Evolutionary conservation across 2,329 filamentous ascomycete genomes (phyloP).

Genomic region (Aspergillus neotritici): DNA sequence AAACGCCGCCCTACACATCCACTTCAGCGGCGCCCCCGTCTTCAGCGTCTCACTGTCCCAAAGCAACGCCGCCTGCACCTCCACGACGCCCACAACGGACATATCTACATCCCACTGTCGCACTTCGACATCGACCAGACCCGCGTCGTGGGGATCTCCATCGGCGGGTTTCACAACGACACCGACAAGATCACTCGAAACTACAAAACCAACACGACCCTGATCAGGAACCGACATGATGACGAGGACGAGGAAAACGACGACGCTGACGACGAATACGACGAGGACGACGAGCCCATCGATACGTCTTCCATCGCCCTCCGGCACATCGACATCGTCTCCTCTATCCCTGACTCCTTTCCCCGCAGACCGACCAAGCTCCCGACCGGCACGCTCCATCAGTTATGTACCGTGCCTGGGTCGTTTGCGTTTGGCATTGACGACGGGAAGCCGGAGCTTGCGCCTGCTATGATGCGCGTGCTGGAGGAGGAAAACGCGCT

Average conservation of each 20-base stretch:
- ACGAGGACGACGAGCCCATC: too few species aligned
- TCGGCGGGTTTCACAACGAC: conserved; percentile 57
- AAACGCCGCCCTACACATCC: conserved; percentile 62
- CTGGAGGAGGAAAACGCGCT: conserved; percentile 57
- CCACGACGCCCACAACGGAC: conserved; percentile 52
- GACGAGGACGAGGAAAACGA: too few species aligned
- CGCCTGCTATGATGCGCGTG: conserved; percentile 56
- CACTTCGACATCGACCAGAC: conserved; percentile 60
- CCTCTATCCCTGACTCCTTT: conserved; percentile 47
- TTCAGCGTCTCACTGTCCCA: conserved; percentile 63
- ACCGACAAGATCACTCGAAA: too few species aligned
- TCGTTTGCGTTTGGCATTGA: conserved; percentile 69
- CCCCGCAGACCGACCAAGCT: conserved; percentile 53
- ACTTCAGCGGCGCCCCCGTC: conserved; percentile 56
- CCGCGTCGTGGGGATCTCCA: conserved; percentile 53
- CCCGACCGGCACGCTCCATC: conserved; percentile 55
- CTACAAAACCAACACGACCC: too few species aligned
- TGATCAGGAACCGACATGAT: too few species aligned
- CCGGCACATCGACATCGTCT: conserved; percentile 57
- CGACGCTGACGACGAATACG: too few species aligned
- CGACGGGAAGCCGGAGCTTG: conserved; percentile 57
- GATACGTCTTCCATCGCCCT: conserved; percentile 23
- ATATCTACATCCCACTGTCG: conserved; percentile 62
- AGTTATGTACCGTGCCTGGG: conserved; percentile 62
- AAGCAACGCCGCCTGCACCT: conserved; percentile 58